A percentile compares a stretch with the other conserved stretches of the same genome.
Conservation (phyloP, 169 alveolate genomes). For the Plasmodium blacklocki region DNA sequence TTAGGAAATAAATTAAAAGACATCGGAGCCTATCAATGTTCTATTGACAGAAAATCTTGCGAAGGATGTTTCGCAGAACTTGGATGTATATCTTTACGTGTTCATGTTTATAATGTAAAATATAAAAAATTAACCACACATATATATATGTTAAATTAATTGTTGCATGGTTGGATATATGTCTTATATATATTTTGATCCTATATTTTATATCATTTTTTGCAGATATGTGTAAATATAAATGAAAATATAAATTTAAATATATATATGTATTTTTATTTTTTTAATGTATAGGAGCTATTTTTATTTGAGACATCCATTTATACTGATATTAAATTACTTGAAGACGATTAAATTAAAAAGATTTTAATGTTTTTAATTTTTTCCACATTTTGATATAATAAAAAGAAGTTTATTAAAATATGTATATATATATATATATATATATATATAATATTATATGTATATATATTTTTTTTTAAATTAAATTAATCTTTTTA, state of each 20-base stretch:
- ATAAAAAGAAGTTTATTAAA: too few species aligned
- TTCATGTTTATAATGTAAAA: slow-evolving; percentile 62
- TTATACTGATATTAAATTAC: slow-evolving; percentile 33
- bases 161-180: too few species aligned
- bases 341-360: slow-evolving; percentile 16
- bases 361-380: neutral
- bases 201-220: too few species aligned
- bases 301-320: slow-evolving; percentile 71
- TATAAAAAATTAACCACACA: neutral
- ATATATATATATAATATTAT: too few species aligned
- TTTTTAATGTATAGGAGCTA: slow-evolving; percentile 25
- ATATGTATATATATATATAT: too few species aligned
- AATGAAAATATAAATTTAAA: neutral
- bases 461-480: too few species aligned
- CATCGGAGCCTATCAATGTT: slow-evolving; percentile 63
- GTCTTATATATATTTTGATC: too few species aligned
- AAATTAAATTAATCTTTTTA: too few species aligned
- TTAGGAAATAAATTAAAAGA: slow-evolving; percentile 48
- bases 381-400: too few species aligned
- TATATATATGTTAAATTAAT: too few species aligned
- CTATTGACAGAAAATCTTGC: slow-evolving; percentile 50
- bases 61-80: slow-evolving; percentile 34
- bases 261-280: neutral
- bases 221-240: neutral
- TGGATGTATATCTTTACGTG: slow-evolving; percentile 67